Base-by-base conservation (phyloP, 2,329 filamentous ascomycete species). In the Geoglossum cookeanum region DNA sequence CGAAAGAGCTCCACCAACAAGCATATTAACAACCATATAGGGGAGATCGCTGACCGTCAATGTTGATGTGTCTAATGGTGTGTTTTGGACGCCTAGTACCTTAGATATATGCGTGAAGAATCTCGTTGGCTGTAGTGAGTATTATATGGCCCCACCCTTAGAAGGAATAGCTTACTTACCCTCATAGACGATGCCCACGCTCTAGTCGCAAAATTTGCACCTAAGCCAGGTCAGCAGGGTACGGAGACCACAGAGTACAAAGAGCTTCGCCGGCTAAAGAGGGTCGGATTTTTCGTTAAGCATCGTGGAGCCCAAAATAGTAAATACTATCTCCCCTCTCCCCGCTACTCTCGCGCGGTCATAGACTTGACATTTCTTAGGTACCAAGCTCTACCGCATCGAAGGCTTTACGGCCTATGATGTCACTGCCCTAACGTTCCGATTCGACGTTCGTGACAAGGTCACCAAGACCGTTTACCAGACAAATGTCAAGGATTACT, bases 61-160 rank as follows among this genome's bases (percentile, higher is more conserved):
- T 63, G 81, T 94, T 9, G 91, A 98, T 64, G 85, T 95, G 33
- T 84, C 90, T 58, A 95, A 97, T 66, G 86, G 87, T 0, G 86
- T 85, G 11, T 98, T 98, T 71, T 97, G 87, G 84, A 76, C 73
- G 42, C 59, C 68, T 1, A 66, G 68, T 33, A 67, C 69, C 45
- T 59, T 75, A 13, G 62, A 64, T 15, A 62, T 66, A 22, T 64
- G 68, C 55, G 69, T 68, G 48, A 59, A 68, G 1, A 65, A 69
- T 11, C 53, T 55, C 22, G 13, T 39, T 30, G 30, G 33, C 11
- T 33, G 30, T 17, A 22, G 49, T 53, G 32, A 30, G 49, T 53
- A 33, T 6, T 58, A 64, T 22, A 5, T 6, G 7, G 4, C 13
- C 13, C 42, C n/a, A 22, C 4, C 9, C 60, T 57, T 55, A 32